These are phyloP conservation scores for Lagenidium giganteum DNA, from an alignment of 352 stramenopile genomes.

Conservation along the genomic window DNA sequence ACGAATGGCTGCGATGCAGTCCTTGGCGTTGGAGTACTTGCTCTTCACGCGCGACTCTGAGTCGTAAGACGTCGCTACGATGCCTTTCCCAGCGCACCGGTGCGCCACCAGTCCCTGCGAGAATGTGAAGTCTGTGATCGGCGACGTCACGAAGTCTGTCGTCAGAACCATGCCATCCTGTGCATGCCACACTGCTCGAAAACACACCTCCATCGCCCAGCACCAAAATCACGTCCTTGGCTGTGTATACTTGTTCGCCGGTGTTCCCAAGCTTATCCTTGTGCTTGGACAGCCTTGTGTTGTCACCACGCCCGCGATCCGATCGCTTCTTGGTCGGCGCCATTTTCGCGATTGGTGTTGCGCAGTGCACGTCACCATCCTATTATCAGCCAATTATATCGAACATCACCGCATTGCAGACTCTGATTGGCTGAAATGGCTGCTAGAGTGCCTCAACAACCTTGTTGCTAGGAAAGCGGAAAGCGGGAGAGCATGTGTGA, in stretches of 20 bases:
- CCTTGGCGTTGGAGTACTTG: conserved; percentile 76
- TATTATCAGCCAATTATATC: too few relatives aligned
- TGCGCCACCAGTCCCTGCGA: conserved; percentile 62
- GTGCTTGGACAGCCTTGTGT: neutral
- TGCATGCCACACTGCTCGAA: too few relatives aligned
- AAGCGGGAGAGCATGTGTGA: too few relatives aligned
- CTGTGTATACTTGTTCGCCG: too few relatives aligned
- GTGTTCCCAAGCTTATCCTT: conserved; percentile 25
- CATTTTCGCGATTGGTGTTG: too few relatives aligned
- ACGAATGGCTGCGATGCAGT: conserved; percentile 57
- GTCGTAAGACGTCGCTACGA: conserved; percentile 81
- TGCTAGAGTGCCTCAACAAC: too few relatives aligned
- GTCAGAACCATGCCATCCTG: neutral
- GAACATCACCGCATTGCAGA: too few relatives aligned
- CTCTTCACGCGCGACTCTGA: conserved; percentile 47
- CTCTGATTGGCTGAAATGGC: too few relatives aligned
- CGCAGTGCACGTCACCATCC: too few relatives aligned
- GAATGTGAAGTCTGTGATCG: conserved; percentile 74
- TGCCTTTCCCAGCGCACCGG: conserved; percentile 38
- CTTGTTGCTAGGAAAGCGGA: too few relatives aligned
- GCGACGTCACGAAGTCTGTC: neutral
- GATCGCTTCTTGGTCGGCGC: too few relatives aligned
- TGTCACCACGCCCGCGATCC: too few relatives aligned
- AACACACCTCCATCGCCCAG: conserved; percentile 61
- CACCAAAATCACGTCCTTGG: conserved; percentile 58